Evolutionary conservation across 148 eudicot species (phyloP), one percentile per base, ranked within the genome.

Genomic region (Hydrangea macrophylla): DNA sequence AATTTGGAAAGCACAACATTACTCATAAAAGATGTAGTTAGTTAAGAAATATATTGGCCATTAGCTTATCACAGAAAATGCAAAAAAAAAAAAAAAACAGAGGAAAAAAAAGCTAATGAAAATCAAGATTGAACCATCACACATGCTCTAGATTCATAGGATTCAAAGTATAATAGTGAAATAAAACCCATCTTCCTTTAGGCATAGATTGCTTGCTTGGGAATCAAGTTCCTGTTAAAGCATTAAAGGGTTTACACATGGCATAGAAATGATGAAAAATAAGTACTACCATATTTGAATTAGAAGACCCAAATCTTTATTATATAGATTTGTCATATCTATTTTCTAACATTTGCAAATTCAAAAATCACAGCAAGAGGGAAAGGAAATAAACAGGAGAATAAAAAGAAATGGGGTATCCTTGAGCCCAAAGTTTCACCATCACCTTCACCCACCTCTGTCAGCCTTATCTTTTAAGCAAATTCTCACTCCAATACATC

Each of bases 381-480:
- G 65, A 70, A 36, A 35, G 69, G 72, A 58, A 66, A 58, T n/a
- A n/a, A n/a, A 58, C 28, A 53, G 63, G 64, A 75, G 59, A 59
- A 75, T 31, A 31, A 64, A 62, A 67, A 75, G 78, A 73, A 67
- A 83, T 58, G 65, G 42, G 36, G 79, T 80, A 88, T 65, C 60
- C 88, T 88, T 88, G 76, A 84, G 78, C 77, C 72, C 77, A 75
- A 90, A 88, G 92, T 83, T 81, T 78, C 88, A 80, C 80, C 64
- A 70, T 79, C 90, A 79, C 86, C 74, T 69, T 76, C 89, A 84
- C 84, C 88, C 71, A 86, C 83, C 73, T 73, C 58, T 74, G 78
- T 59, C 80, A 84, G 68, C 79, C 97, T 91, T 91, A 61, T 79
- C 90, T 84, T 91, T 79, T 60, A 91, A 91, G 97, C 88, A 78